A percentile compares a stretch with the other conserved stretches of the same genome.
phyloP scores from a whole-genome alignment of 805 yeast species.

The Lachancea meyersii region DNA sequence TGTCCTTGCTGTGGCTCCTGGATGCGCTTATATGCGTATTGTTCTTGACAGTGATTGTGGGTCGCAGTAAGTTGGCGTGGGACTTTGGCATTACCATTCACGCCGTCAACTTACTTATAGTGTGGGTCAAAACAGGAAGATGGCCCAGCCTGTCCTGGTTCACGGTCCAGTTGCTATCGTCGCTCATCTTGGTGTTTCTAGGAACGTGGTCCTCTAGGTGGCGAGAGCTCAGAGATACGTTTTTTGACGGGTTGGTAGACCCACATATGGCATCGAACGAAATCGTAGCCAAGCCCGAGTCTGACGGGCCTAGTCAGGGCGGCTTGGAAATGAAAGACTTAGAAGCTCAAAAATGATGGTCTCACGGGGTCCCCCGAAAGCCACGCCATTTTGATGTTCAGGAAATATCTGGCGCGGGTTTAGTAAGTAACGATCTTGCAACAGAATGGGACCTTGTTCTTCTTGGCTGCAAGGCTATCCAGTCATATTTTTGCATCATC shows the following conservation, averaged over 20 bases:
- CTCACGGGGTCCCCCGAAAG: background rate
- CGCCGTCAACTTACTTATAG: constrained; percentile 65
- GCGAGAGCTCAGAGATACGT: constrained; percentile 84
- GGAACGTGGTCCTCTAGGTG: constrained; percentile 90
- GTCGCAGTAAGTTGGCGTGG: constrained; percentile 90
- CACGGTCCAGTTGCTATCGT: constrained; percentile 64
- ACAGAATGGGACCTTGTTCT: no score
- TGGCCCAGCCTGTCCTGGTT: constrained; percentile 86
- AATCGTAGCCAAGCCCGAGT: background rate
- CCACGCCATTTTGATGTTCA: no score
- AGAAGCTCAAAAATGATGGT: constrained; percentile 20
- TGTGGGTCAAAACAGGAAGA: constrained; percentile 54
- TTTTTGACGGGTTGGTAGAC: constrained; percentile 77
- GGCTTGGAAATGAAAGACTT: constrained; percentile 20
- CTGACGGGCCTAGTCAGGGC: constrained; percentile 4
- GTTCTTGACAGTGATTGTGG: constrained; percentile 80
- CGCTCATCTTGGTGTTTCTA: constrained; percentile 61
- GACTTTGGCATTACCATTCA: constrained; percentile 95
- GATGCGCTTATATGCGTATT: constrained; percentile 79
- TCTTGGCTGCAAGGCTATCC: no score
- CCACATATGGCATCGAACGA: constrained; percentile 27
- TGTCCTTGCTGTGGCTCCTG: constrained; percentile 71
- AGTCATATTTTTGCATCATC: background rate
- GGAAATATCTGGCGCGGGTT: background rate
- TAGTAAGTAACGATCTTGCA: no score